Evolutionary conservation across 768 basidiomycete genomes (phyloP), one percentile per base, ranked within the genome.

Genomic region (Trametes meyenii): DNA sequence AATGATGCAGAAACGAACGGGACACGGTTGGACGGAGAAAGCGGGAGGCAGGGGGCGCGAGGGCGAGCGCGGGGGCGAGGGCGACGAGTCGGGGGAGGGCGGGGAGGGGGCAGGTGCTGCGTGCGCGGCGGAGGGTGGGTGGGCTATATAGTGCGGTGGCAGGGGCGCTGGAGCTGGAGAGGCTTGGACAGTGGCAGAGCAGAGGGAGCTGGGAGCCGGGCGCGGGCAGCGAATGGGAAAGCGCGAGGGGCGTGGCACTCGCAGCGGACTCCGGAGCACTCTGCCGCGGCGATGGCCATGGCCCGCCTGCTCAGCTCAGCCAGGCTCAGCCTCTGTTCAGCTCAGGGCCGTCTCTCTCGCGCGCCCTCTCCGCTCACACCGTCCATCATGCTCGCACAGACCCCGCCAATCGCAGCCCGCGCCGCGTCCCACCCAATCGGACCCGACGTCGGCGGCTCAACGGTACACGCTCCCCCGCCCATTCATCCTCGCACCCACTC

Each of bases 211-310:
- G 65, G 46, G 26, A 62, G 69, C 45, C 33, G 50, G 53, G 50
- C 21, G 56, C 50, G 38, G 21, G 21, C 24, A 21, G 51, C 62
- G 38, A 58, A 57, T 58, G 55, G 62, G 55, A 57, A 44, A 33
- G 21, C 24, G 26, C 39, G 12, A n/a, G 7, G 43, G 49, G 36
- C 50, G 49, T 58, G 44, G 55, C 55, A 57, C 29, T 8, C 46
- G 38, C 39, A n/a, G 58, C 49, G n/a, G n/a, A n/a, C n/a, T n/a
- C n/a, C n/a, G n/a, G n/a, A n/a, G n/a, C n/a, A n/a, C n/a, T n/a
- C n/a, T n/a, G n/a, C n/a, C n/a, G 29, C 29, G 29, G 29, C 29
- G 29, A 33, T 33, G 29, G 29, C 29, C 29, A 33, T 33, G 29
- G 29, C 29, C 29, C 29, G 29, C 29, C 8, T 33, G 29, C 29